phyloP scores from a whole-genome alignment of 1,284 basidiomycete species.

The Ganoderma lingzhi region DNA sequence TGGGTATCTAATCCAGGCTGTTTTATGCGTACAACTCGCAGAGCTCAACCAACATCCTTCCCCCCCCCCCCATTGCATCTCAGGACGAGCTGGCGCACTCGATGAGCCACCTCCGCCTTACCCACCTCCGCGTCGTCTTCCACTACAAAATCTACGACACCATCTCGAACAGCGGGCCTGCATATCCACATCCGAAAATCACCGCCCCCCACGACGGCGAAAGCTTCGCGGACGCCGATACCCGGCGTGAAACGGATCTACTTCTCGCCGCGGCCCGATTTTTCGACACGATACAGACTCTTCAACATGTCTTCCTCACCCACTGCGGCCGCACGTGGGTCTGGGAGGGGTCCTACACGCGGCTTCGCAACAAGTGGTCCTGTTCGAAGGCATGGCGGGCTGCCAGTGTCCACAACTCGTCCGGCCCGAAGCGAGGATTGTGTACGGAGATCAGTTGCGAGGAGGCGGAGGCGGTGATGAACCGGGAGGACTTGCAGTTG shows the following conservation, averaged over 20 bases:
- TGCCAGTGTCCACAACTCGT: neutral
- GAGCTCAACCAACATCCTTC: neutral
- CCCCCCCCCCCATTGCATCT: neutral
- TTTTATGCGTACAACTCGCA: too few species aligned
- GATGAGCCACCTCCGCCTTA: neutral
- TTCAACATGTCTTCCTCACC: neutral
- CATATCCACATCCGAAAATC: too few species aligned
- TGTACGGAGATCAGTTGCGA: neutral
- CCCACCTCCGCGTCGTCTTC: neutral
- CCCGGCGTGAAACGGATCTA: neutral
- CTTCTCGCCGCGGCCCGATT: neutral
- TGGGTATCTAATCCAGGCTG: neutral
- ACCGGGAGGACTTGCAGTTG: neutral
- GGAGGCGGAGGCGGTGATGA: neutral
- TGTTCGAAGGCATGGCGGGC: neutral
- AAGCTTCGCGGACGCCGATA: neutral
- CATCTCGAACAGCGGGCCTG: neutral
- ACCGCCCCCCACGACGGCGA: neutral
- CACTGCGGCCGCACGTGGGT: neutral
- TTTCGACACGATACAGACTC: neutral
- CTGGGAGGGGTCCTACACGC: neutral
- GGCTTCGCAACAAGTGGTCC: neutral
- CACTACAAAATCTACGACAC: neutral
- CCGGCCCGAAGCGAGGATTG: neutral
- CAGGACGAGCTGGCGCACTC: neutral